These are phyloP conservation scores for Saccharomyces kudriavzevii DNA, from an alignment of 805 yeast genomes.

Conservation along the genomic window DNA sequence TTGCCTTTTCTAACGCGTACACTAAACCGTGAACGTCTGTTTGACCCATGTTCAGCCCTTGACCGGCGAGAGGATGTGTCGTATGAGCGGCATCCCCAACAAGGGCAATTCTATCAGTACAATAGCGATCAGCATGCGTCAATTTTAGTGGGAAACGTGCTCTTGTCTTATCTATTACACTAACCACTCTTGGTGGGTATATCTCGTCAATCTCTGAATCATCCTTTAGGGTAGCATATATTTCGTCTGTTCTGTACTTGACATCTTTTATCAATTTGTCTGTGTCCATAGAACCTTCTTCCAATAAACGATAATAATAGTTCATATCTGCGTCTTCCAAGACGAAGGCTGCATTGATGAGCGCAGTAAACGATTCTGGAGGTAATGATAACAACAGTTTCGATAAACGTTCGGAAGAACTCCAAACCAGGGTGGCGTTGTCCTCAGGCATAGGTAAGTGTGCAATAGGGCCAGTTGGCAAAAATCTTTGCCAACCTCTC, in stretches of 20 bases:
- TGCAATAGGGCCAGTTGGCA: conserved; percentile 89
- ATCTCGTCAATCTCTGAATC: conserved; percentile 45
- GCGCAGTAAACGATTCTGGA: conserved; percentile 52
- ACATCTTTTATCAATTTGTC: conserved; percentile 57
- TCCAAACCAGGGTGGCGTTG: conserved; percentile 91
- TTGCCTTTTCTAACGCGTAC: conserved; percentile 59
- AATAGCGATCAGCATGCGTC: conserved; percentile 86
- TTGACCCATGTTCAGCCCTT: conserved; percentile 97
- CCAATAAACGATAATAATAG: conserved; percentile 46
- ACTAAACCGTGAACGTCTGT: conserved; percentile 74
- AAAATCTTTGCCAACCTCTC: conserved; percentile 87
- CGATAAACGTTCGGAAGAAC: conserved; percentile 70
- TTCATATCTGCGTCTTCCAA: conserved; percentile 68
- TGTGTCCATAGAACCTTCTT: conserved; percentile 29
- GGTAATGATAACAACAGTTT: conserved; percentile 49
- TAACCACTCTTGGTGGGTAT: conserved; percentile 59
- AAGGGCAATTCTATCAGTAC: conserved; percentile 77
- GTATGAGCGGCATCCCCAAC: conserved; percentile 98
- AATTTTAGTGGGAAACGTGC: conserved; percentile 84
- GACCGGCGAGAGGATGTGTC: conserved; percentile 96
- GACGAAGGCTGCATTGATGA: conserved; percentile 83
- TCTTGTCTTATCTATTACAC: conserved; percentile 54
- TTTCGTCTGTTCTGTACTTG: conserved; percentile 51
- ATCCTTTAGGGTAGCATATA: conserved; percentile 23
- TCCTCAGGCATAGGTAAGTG: conserved; percentile 80